Percentiles rank a stretch among this genome's conserved stretches.
Evolutionary conservation across 495 filamentous ascomycete genomes (phyloP).

Genomic region (Bryoglossum gracile): DNA sequence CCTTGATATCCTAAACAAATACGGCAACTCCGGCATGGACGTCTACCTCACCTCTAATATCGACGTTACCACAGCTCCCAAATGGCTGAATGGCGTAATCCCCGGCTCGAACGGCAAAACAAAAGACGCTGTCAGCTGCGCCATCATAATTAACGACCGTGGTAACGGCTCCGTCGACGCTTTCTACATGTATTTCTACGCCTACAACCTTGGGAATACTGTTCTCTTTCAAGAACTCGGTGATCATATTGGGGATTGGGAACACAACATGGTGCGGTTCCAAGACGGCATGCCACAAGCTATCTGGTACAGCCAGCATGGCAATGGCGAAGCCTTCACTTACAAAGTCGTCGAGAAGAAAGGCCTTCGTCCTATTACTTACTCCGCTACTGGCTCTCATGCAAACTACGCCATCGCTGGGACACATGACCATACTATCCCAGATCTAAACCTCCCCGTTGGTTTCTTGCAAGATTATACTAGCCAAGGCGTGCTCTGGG

Average conservation of each 20-base stretch:
- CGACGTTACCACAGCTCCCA: conserved; percentile 22
- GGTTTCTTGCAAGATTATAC: conserved; percentile 81
- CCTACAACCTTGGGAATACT: conserved; percentile 89
- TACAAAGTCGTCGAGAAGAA: conserved; percentile 80
- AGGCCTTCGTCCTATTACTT: conserved; percentile 62
- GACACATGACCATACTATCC: conserved; percentile 36
- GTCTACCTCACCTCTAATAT: conserved; percentile 27
- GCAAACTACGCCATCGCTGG: conserved; percentile 90
- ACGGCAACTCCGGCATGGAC: conserved; percentile 35
- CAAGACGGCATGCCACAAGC: conserved; percentile 69
- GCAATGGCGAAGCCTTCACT: conserved; percentile 74
- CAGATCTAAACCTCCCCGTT: conserved; percentile 82
- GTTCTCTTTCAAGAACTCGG: conserved; percentile 86
- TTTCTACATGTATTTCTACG: conserved; percentile 99
- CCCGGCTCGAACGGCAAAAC: conserved; percentile 24
- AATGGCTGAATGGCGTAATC: conserved; percentile 24
- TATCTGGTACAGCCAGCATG: conserved; percentile 85
- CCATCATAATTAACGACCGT: conserved; percentile 25
- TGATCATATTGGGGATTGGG: conserved; percentile 97
- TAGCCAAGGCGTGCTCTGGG: conserved; percentile 87
- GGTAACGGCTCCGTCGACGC: conserved; percentile 65
- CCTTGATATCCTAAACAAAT: conserved; percentile 47
- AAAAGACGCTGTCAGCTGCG: conserved; percentile 18
- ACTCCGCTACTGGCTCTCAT: conserved; percentile 84
- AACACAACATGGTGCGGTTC: conserved; percentile 93